Conservation (phyloP, 805 yeast species). For the Saturnispora bothae region DNA sequence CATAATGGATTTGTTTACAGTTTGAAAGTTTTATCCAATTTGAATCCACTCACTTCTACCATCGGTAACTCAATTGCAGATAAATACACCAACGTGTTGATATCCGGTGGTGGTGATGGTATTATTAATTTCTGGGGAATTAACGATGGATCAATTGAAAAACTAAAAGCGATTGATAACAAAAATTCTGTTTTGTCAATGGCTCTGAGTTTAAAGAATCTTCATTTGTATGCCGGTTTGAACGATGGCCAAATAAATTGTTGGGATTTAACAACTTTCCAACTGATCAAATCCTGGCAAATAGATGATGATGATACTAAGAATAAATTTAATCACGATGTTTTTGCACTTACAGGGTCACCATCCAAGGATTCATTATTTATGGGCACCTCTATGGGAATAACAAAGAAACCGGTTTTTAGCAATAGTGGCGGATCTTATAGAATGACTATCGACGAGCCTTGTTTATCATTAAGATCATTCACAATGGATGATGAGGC, state of each 20-base stretch:
- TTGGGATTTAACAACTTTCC: slow-evolving; percentile 82
- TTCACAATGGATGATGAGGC: slow-evolving; percentile 31
- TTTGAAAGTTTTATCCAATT: slow-evolving; percentile 31
- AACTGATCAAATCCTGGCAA: slow-evolving; percentile 39
- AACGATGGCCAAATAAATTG: slow-evolving; percentile 65
- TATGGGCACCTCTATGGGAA: slow-evolving; percentile 40
- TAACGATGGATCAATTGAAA: slow-evolving; percentile 13
- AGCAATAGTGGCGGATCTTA: slow-evolving; percentile 1
- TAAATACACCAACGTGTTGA: slow-evolving; percentile 29
- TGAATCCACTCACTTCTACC: slow-evolving; percentile 14
- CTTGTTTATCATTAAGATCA: slow-evolving; percentile 46
- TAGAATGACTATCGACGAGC: slow-evolving; percentile 11
- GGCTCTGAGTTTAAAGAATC: slow-evolving; percentile 22
- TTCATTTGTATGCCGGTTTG: slow-evolving; percentile 63
- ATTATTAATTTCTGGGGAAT: slow-evolving; percentile 70
- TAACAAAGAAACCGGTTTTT: slow-evolving; percentile 11
- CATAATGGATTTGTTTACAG: slow-evolving; percentile 87
- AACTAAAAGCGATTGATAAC: slow-evolving; percentile 40
- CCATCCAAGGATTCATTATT: slow-evolving; percentile 34
- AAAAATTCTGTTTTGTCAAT: slow-evolving; percentile 66
- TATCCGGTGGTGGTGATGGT: slow-evolving; percentile 91
- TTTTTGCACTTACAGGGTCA: slow-evolving; percentile 49
- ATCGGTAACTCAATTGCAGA: slow-evolving; percentile 21
- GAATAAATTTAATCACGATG: slow-evolving; percentile 25
- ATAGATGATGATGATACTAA: slow-evolving; percentile 25